Evolutionary conservation across 805 yeast species (phyloP), one percentile per base, ranked within the genome.

Genomic region (Metschnikowia corniflorae): DNA sequence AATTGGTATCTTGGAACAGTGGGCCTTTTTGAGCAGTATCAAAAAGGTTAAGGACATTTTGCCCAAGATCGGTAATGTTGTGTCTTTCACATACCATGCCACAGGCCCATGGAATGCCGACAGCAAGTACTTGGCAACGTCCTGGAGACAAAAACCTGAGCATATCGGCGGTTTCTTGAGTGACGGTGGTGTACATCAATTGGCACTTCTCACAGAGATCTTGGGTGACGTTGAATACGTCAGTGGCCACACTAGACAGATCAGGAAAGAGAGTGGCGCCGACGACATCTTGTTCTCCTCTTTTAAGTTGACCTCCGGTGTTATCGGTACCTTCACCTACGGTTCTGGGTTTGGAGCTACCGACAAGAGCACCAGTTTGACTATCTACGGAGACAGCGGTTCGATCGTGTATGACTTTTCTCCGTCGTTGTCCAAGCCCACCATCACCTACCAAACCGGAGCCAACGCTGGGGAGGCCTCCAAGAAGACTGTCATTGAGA

Each of bases 101-200:
- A 82, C 91, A 3, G 93, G 93, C 18, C 76, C 86, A 7, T 85
- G 80, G 68, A 72, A 75, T 47, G 67, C 65, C 20, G 52, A 63
- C 39, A 79, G 74, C 63, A 77, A 81, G 54, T 85, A 83, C 54
- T 56, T 78, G 42, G 58, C 65, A 16, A 89, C 97, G 2, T 37
- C 80, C 12, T 91, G 97, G 97, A 82, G 97, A 72, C 77, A 75
- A 57, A 71, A 80, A 31, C 97, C 97, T 21, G 81, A 86, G 60
- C 97, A 91, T 57, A 75, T 88, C 48, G 97, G 97, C 37, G 97
- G 97, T 0, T 89, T 71, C 62, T 68, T 91, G 51, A 81, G 91
- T 40, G 97, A 91, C 54, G 97, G 96, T 54, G 97, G 97, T 57
- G 97, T 91, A 16, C 97, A 91, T 63, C 97, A 89, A 61, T 67